These are phyloP conservation scores for Xylariaceae sp. DNA, from an alignment of 2,329 filamentous ascomycete species.

Conservation along the genomic window DNA sequence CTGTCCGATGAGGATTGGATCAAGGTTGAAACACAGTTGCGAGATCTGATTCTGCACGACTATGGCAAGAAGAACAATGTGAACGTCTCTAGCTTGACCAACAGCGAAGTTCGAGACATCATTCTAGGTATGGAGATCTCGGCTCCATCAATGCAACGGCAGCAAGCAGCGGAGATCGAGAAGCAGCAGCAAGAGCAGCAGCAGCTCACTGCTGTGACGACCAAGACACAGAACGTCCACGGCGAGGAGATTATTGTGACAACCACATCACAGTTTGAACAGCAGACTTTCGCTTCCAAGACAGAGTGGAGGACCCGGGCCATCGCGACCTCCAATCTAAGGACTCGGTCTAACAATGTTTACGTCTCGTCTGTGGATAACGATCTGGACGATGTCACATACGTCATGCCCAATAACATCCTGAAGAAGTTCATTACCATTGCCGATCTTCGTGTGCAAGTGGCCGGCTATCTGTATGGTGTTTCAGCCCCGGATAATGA, in stretches of 20 bases:
- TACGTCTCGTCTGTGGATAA: conserved; percentile 97
- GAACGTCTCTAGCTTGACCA: conserved; percentile 94
- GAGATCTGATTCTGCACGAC: conserved; percentile 94
- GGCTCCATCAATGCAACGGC: conserved; percentile 93
- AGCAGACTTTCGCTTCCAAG: conserved; percentile 96
- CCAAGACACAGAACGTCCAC: conserved; percentile 94
- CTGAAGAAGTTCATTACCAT: conserved; percentile 98
- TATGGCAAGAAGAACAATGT: conserved; percentile 99
- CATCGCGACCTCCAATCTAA: conserved; percentile 92
- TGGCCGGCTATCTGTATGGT: conserved; percentile 93
- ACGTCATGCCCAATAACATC: conserved; percentile 99
- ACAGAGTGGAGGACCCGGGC: conserved; percentile 97
- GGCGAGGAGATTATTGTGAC: conserved; percentile 98
- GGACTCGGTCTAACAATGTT: conserved; percentile 93
- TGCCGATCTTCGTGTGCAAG: conserved; percentile 91
- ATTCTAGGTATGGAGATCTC: conserved; percentile 99
- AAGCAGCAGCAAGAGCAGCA: conserved; percentile 97
- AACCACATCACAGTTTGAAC: conserved; percentile 95
- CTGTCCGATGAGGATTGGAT: conserved; percentile 97
- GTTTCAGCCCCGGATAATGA: conserved; percentile 89
- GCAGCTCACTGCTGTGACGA: conserved; percentile 94
- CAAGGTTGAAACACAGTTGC: conserved; percentile 95
- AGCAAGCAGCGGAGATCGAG: conserved; percentile 97
- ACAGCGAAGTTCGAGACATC: conserved; percentile 94
- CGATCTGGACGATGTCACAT: conserved; percentile 85